These are phyloP conservation scores for Dichomitus squalens DNA, from an alignment of 1,284 basidiomycete species.

Conservation along the genomic window DNA sequence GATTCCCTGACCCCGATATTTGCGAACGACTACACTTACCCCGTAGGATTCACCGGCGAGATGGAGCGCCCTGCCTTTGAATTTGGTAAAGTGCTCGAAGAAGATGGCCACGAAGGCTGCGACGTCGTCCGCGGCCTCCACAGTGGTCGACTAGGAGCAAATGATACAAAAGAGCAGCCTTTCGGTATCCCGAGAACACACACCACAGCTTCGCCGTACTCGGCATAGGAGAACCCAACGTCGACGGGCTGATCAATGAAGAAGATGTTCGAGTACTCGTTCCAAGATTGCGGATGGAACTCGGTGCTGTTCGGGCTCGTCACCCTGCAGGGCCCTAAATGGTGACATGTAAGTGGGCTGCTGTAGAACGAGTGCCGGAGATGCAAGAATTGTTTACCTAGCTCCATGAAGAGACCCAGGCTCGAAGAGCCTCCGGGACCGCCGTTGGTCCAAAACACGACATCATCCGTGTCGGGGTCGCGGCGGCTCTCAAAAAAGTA, in stretches of 20 bases:
- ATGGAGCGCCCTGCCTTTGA: slow-evolving; percentile 70
- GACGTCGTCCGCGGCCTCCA: slow-evolving; percentile 46
- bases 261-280: slow-evolving; percentile 67
- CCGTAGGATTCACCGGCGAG: slow-evolving; percentile 77
- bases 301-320: slow-evolving; percentile 41
- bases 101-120: slow-evolving; percentile 72
- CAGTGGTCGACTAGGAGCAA: neutral
- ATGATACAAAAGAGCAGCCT: no score
- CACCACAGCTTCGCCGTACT: slow-evolving; percentile 65
- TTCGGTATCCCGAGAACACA: neutral
- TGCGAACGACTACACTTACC: slow-evolving; percentile 34
- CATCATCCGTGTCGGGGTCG: slow-evolving; percentile 65
- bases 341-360: no score
- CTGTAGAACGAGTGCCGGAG: no score
- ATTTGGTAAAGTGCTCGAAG: slow-evolving; percentile 70
- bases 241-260: slow-evolving; percentile 70
- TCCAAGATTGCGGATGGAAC: slow-evolving; percentile 69
- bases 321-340: slow-evolving; percentile 39
- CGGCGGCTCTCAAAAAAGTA: slow-evolving; percentile 76
- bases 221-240: slow-evolving; percentile 73
- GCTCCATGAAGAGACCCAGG: slow-evolving; percentile 54
- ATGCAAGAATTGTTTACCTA: no score
- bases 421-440: slow-evolving; percentile 58
- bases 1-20: no score
- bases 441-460: slow-evolving; percentile 70